Evolutionary conservation across 352 stramenopile genomes (phyloP).

Genomic region (Phytophthora tentaculata): DNA sequence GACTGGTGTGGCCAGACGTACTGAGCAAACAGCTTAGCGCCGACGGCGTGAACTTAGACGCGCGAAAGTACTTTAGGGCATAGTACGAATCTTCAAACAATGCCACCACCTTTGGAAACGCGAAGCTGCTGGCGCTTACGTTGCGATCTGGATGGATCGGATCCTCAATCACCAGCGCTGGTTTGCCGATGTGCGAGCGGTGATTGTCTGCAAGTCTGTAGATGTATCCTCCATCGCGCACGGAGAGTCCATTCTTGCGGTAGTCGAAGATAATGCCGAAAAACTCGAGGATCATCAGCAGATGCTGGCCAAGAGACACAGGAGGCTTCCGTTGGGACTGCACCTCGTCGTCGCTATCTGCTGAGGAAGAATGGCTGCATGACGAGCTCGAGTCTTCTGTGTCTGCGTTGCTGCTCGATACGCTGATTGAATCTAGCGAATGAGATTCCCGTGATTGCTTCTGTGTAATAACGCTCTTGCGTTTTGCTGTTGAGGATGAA

Average conservation of each 20-base stretch:
- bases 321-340: conserved; percentile 10
- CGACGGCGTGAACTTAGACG: conserved; percentile 77
- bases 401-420: conserved; percentile 82
- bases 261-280: conserved; percentile 90
- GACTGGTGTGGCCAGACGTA: conserved; percentile 61
- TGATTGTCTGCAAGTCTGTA: conserved; percentile 75
- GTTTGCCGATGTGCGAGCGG: conserved; percentile 56
- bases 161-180: conserved; percentile 87
- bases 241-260: conserved; percentile 81
- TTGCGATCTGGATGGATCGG: conserved; percentile 90
- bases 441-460: conserved; percentile 15
- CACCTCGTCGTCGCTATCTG: conserved; percentile 62
- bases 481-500: conserved; percentile 20
- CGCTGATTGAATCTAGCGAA: conserved; percentile 62
- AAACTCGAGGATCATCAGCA: conserved; percentile 84
- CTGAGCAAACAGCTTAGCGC: conserved; percentile 83
- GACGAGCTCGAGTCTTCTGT: conserved; percentile 78
- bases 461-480: conserved; percentile 13
- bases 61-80: conserved; percentile 83
- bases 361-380: conserved; percentile 52
- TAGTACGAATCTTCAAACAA: conserved; percentile 89
- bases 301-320: conserved; percentile 75
- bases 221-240: conserved; percentile 87
- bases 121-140: conserved; percentile 87
- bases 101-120: conserved; percentile 83